Base-by-base conservation (phyloP, 2,329 filamentous ascomycete species). In the Stagonosporopsis cucurbitacearum region DNA sequence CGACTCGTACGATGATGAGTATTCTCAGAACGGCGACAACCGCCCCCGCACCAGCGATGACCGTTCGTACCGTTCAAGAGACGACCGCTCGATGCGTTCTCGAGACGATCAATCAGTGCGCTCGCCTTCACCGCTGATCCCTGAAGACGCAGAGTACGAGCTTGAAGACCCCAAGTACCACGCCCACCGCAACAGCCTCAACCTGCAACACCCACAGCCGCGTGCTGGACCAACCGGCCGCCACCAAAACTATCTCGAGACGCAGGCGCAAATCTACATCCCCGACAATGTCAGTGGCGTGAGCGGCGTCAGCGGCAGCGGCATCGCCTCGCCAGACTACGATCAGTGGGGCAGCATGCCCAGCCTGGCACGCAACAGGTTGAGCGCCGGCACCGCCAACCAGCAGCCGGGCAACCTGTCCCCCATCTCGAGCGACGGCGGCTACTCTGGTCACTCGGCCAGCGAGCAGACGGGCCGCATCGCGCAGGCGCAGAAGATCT, bases 121-220 rank as follows among this genome's bases (percentile, higher is more conserved):
- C 64, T 69, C 74, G 22, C 54, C 63, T 2, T 80, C 80, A 0
- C 81, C 82, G 3, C 78, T 85, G 6, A 80, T 83, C 37, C 80
- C 82, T 2, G 84, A 84, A 54, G 26, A 88, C 85, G 30, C 54
- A 67, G 56, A 66, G n/a, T 68, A 69, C 22, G 67, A 71, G 33
- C 72, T 79, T 59, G 79, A 82, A 36, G 88, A 92, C 64, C 89
- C 90, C 42, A 93, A 93, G 74, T 93, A 93, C 75, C 88, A 89
- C 74, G 89, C 89, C 52, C 89, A 93, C 72, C 87, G 90, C 64
- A 91, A 93, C 76, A 92, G 89, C 23, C 74, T 93, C 52, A 91
- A 92, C 67, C 79, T 94, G 35, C 86, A 92, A 70, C 90, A 94
- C 74, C 90, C 90, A 6, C 90, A 93, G 72, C 90, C 90, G 8